These are phyloP conservation scores for Solanum chilense DNA, from an alignment of 257 asterid genomes.

Conservation along the genomic window DNA sequence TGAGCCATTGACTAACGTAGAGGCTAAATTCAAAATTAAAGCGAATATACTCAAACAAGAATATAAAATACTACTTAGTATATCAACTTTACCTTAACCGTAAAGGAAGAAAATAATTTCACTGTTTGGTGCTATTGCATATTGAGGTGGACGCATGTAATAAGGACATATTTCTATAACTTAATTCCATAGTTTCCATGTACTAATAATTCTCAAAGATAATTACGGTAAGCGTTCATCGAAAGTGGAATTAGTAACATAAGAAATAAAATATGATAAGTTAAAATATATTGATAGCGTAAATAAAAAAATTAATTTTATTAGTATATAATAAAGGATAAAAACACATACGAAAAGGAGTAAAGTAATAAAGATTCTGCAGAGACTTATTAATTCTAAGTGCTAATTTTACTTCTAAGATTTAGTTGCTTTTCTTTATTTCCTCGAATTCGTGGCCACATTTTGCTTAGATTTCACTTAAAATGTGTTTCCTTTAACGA, in stretches of 20 bases:
- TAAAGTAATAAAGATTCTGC: neutral
- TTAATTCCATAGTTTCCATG: neutral
- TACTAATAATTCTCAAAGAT: neutral
- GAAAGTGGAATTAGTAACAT: no score
- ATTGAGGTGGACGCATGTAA: neutral
- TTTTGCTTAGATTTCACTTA: neutral
- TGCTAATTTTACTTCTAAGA: neutral
- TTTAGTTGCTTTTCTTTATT: neutral
- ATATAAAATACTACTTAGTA: neutral
- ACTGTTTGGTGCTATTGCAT: neutral
- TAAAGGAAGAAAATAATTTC: neutral
- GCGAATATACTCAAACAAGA: neutral
- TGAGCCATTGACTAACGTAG: conserved; percentile 1
- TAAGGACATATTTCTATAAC: neutral
- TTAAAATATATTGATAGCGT: neutral
- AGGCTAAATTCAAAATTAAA: conserved; percentile 1
- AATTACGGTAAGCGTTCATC: neutral
- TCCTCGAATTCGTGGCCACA: neutral
- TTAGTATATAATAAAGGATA: neutral
- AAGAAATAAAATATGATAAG: neutral
- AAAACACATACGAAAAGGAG: neutral
- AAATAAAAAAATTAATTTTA: neutral
- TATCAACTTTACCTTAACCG: conserved; percentile 1
- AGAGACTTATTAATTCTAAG: neutral
- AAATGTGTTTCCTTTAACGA: neutral